phyloP scores from a whole-genome alignment of 352 stramenopile species.

The Thalassiosira exigua region DNA sequence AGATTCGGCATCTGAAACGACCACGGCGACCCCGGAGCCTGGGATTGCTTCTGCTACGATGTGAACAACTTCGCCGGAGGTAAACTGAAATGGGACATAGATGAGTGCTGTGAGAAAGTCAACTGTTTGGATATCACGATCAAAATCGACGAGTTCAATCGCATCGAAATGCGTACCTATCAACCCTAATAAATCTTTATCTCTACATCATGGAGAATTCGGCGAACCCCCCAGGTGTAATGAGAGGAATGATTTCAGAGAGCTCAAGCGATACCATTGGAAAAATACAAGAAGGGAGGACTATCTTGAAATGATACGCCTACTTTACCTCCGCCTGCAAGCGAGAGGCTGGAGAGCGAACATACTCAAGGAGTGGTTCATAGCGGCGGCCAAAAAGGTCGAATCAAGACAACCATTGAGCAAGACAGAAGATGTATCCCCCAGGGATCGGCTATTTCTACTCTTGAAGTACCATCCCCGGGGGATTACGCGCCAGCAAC shows the following conservation, averaged over 20 bases:
- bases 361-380: background rate
- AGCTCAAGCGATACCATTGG: background rate
- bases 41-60: too few species aligned
- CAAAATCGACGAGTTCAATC: conserved; percentile 10
- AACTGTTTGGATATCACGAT: conserved; percentile 28
- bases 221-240: background rate
- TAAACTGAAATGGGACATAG: conserved; percentile 16
- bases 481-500: background rate
- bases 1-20: too few species aligned
- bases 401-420: background rate
- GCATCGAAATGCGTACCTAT: conserved; percentile 21
- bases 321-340: background rate
- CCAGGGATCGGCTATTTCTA: background rate
- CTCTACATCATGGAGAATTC: conserved; percentile 28
- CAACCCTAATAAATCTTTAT: conserved; percentile 18
- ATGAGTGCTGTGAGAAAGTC: background rate
- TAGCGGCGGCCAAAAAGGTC: background rate
- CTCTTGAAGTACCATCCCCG: background rate
- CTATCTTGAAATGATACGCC: background rate
- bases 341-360: background rate
- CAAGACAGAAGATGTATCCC: background rate
- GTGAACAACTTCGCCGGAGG: background rate
- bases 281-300: background rate
- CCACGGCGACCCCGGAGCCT: too few species aligned
- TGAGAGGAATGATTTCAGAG: too few species aligned